A percentile compares a stretch with the other conserved stretches of the same genome.
phyloP scores from a whole-genome alignment of 352 stramenopile genomes.

The Pythium aristosporum region DNA sequence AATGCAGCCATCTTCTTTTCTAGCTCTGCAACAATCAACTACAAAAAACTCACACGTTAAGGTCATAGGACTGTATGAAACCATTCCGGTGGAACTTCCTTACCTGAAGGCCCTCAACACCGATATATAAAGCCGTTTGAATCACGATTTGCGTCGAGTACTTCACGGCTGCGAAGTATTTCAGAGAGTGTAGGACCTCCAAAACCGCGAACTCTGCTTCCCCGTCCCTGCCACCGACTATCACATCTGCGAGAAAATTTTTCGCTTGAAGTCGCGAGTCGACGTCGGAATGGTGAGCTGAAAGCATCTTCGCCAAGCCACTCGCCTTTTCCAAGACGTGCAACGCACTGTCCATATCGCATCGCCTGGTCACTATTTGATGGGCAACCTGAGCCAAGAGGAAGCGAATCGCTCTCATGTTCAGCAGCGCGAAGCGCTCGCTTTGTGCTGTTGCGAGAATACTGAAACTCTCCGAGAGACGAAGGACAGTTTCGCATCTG shows the following conservation, averaged over 20 bases:
- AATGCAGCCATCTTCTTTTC: constrained; percentile 2
- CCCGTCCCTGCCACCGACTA: not conserved
- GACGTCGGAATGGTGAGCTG: not conserved
- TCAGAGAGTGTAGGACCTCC: constrained; percentile 16
- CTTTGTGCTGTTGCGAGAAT: not conserved
- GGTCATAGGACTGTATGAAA: too few relatives aligned
- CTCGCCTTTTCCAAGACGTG: constrained; percentile 16
- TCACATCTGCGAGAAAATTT: constrained; percentile 13
- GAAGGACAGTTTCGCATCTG: constrained; percentile 15
- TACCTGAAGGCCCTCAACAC: constrained; percentile 27
- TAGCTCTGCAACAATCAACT: constrained; percentile 18
- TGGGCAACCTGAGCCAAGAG: constrained; percentile 21
- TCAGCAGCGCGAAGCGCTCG: constrained; percentile 16
- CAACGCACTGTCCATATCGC: constrained; percentile 16
- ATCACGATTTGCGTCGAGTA: constrained; percentile 25
- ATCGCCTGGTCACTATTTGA: constrained; percentile 11
- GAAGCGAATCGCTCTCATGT: constrained; percentile 24
- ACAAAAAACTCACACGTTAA: not conserved
- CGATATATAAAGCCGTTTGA: not conserved
- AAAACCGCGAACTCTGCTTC: not conserved
- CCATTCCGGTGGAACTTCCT: not conserved
- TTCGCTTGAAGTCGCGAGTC: constrained; percentile 15
- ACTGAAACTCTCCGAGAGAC: constrained; percentile 20
- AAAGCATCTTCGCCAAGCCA: constrained; percentile 7
- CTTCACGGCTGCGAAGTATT: constrained; percentile 13